Percentiles rank a stretch among this genome's conserved stretches.
phyloP scores from a whole-genome alignment of 2,329 filamentous ascomycete genomes.

The Colletotrichum sp. region DNA sequence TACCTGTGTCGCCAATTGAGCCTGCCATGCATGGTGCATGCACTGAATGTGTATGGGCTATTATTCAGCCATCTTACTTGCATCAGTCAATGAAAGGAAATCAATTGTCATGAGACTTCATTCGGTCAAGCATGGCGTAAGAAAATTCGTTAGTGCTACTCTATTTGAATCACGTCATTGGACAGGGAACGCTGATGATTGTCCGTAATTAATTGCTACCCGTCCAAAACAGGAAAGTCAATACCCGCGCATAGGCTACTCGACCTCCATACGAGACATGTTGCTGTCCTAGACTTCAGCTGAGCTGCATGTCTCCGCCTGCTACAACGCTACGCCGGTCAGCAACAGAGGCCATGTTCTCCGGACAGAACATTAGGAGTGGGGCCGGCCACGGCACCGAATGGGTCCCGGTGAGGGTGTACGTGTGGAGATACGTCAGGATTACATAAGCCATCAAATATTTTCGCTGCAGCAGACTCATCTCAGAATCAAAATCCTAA shows the following conservation, averaged over 20 bases:
- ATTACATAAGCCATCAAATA: not conserved
- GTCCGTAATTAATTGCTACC: not conserved
- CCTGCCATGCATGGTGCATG: not conserved
- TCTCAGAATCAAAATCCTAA: not conserved
- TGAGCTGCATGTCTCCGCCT: not conserved
- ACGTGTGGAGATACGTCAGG: not conserved
- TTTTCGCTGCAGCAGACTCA: not conserved
- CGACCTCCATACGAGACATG: not conserved
- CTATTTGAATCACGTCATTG: not conserved
- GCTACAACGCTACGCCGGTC: not conserved
- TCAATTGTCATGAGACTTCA: not conserved
- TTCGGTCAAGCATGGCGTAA: not conserved
- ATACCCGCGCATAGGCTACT: not conserved
- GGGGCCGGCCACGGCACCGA: not conserved
- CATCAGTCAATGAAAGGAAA: not conserved
- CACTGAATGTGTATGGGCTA: not conserved
- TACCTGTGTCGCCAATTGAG: not conserved
- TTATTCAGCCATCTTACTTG: not conserved
- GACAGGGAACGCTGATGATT: not conserved
- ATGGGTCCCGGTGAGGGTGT: not conserved
- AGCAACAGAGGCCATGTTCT: not conserved
- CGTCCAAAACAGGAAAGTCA: not conserved
- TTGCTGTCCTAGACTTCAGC: not conserved
- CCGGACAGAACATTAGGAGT: too few relatives aligned
- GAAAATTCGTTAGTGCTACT: not conserved